phyloP scores from a whole-genome alignment of 331 rosid species.

The Rhamnella rubrinervis region DNA sequence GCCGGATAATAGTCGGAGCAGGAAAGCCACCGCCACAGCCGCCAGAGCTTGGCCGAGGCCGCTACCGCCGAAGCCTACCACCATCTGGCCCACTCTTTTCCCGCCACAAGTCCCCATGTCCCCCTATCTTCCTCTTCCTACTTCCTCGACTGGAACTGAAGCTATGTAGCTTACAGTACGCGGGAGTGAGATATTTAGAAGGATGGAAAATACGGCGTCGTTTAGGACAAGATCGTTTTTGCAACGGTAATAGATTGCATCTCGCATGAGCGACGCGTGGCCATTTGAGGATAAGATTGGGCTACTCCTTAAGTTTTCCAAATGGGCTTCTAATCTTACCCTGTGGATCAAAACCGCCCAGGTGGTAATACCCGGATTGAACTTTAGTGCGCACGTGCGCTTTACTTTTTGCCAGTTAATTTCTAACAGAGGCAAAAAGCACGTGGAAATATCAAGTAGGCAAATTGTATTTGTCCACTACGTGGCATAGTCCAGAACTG shows the following conservation, averaged over 20 bases:
- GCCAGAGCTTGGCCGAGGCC: constrained; percentile 68
- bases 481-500: neutral
- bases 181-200: neutral
- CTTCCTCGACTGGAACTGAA: neutral
- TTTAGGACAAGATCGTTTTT: neutral
- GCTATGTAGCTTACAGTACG: neutral
- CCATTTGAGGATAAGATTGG: constrained; percentile 29
- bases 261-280: constrained; percentile 38
- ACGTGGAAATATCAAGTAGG: no score
- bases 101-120: constrained; percentile 59
- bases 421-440: no score
- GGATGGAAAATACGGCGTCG: constrained; percentile 12
- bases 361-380: neutral
- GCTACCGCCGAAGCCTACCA: constrained; percentile 54
- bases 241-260: neutral
- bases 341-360: neutral
- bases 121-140: no score
- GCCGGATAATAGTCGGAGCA: constrained; percentile 68
- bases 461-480: no score
- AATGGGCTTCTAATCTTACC: no score
- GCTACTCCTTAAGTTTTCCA: no score
- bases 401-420: no score
- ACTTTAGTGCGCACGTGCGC: neutral
- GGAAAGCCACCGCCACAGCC: constrained; percentile 63
- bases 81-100: constrained; percentile 52